Base-by-base conservation (phyloP, 441 rosid genomes). In the Erodium trifolium region DNA sequence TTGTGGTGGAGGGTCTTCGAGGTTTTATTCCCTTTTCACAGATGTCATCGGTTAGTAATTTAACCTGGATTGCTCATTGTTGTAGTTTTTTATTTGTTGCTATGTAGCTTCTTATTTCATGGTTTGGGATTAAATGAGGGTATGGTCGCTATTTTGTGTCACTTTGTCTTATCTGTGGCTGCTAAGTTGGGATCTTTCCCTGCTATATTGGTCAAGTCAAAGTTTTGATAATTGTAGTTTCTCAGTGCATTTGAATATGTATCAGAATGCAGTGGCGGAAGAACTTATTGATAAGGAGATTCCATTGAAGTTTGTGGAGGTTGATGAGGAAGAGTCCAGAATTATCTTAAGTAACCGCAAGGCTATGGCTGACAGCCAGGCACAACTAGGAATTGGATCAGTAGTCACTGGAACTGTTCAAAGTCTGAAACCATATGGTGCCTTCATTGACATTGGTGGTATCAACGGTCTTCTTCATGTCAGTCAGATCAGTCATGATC, bases 21-120 rank as follows among this genome's bases (percentile, higher is more conserved):
- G 97, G 99, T 41, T 94, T 94, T 79, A 92, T 94, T 70, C 97
- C 99, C 45, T 94, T 94, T 82, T 91, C 99, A 3, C 97, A 94
- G 76, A 79, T 94, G 77, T 89, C 97, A 68, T 80, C 93, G 63
- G 99, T 93, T 71, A 73, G 82, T 81, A 75, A 78, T 67, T 47
- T 69, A n/a, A 72, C n/a, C 45, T 41, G 45, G 45, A 41, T 8
- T 41, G 45, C 45, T 41, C 45, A 17, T 19, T 49, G 59, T 77
- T 49, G 16, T 49, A 49, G 45, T 2, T 12, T 41, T 41, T 41
- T 1, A 11, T 41, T 41, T 41, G 11, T 41, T 41, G 45, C 9
- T 8, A 41, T 41, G 2, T 41, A 41, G 45, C 45, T 41, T 41
- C 7, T 41, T 41, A 8, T 41, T 41, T 41, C 45, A 41, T 41